Conservation (phyloP, 805 yeast genomes). For the Clavispora fructus region DNA sequence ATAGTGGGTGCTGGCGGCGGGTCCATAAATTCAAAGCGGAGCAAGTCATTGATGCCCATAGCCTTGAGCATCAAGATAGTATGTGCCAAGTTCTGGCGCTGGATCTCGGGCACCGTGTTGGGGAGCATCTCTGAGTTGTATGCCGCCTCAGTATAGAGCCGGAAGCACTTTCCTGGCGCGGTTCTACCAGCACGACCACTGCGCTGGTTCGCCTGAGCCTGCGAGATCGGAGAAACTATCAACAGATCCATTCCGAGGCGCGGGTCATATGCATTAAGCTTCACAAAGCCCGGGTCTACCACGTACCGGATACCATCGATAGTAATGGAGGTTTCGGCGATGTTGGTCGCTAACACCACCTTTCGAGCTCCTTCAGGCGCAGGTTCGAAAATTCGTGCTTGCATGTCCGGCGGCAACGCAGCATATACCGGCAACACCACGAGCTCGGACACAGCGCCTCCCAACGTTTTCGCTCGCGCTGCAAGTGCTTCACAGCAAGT, state of each 20-base stretch:
- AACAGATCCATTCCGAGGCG: conserved; percentile 88
- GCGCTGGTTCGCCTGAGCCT: conserved; percentile 93
- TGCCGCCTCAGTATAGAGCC: conserved; percentile 85
- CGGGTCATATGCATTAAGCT: conserved; percentile 83
- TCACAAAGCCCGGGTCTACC: conserved; percentile 92
- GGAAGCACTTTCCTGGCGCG: conserved; percentile 90
- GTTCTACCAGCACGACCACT: conserved; percentile 98
- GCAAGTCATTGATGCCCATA: conserved; percentile 78
- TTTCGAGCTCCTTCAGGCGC: conserved; percentile 81
- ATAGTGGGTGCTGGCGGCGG: conserved; percentile 77
- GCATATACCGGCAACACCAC: conserved; percentile 86
- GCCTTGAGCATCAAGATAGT: conserved; percentile 85
- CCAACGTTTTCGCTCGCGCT: conserved; percentile 60
- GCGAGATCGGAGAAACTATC: conserved; percentile 78
- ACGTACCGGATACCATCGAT: conserved; percentile 91
- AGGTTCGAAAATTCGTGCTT: conserved; percentile 81
- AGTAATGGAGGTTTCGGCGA: conserved; percentile 95
- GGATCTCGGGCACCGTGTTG: conserved; percentile 85
- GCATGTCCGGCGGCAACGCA: conserved; percentile 86
- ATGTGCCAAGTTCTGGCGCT: conserved; percentile 78
- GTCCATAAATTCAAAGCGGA: conserved; percentile 87
- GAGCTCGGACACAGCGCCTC: conserved; percentile 58
- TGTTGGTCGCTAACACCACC: conserved; percentile 90
- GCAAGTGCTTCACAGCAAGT: conserved; percentile 71
- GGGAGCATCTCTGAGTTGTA: conserved; percentile 72